phyloP scores from a whole-genome alignment of 768 basidiomycete species.

The Mycena chlorophos region DNA sequence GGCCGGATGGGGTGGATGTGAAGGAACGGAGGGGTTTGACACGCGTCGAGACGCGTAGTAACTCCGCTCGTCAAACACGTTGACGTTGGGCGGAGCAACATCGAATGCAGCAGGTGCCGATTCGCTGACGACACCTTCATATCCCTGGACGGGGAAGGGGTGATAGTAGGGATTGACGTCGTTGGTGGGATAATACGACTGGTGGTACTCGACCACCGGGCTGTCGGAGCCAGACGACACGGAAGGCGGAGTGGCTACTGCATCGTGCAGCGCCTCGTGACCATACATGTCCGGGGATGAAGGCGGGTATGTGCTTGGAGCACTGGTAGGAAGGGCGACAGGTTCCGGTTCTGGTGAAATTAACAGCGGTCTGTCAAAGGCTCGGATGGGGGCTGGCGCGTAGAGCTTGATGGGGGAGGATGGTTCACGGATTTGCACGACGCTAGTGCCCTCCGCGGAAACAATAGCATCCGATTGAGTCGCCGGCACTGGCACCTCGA shows the following conservation, averaged over 20 bases:
- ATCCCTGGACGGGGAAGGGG: not conserved
- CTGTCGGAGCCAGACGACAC: no score
- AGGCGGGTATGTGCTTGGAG: no score
- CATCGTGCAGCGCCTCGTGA: no score
- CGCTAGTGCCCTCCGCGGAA: not conserved
- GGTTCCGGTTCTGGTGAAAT: not conserved
- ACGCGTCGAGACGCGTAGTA: not conserved
- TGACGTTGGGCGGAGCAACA: not conserved
- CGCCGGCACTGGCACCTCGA: not conserved
- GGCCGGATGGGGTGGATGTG: not conserved
- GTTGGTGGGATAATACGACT: no score
- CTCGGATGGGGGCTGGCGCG: not conserved
- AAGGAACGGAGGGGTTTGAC: not conserved
- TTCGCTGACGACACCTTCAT: no score
- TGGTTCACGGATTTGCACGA: not conserved
- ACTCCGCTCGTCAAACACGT: not conserved
- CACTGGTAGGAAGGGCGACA: not conserved
- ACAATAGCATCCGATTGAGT: not conserved
- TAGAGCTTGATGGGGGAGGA: not conserved
- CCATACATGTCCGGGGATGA: no score
- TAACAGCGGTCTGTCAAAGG: not conserved
- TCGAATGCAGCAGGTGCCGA: not conserved
- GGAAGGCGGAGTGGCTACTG: no score
- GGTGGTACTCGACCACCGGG: no score
- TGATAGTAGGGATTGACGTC: no score